These are phyloP conservation scores for Musa balbisiana DNA, from an alignment of 202 grass and related monocot genomes.

Conservation along the genomic window DNA sequence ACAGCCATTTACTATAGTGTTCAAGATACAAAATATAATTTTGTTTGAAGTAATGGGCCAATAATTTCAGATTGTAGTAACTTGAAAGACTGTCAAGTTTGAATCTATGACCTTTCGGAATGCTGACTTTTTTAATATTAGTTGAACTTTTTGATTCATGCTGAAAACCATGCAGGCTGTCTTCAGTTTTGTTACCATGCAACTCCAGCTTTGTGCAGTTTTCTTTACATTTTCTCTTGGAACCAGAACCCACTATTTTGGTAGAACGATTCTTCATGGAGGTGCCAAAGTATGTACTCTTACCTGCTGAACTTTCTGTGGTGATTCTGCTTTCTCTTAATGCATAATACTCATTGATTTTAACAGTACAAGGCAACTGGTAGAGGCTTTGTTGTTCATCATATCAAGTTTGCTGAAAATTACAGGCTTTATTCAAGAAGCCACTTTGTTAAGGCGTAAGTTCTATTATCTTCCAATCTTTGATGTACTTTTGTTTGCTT, in stretches of 20 bases:
- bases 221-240: constrained; percentile 99
- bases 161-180: constrained; percentile 47
- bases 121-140: background rate
- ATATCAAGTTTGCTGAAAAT: constrained; percentile 94
- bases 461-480: constrained; percentile 4
- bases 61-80: too few species aligned
- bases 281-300: constrained; percentile 56
- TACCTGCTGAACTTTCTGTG: constrained; percentile 13
- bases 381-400: constrained; percentile 91
- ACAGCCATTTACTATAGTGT: too few species aligned
- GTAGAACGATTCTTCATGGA: constrained; percentile 96
- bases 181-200: constrained; percentile 86
- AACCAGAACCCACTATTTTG: constrained; percentile 97
- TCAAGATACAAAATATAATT: too few species aligned
- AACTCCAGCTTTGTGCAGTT: constrained; percentile 87
- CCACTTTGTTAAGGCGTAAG: constrained; percentile 98
- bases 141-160: background rate
- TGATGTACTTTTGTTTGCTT: background rate
- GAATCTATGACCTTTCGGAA: too few species aligned
- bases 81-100: too few species aligned
- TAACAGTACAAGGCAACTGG: constrained; percentile 87
- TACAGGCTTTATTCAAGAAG: constrained; percentile 90
- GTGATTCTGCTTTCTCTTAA: constrained; percentile 6
- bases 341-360: constrained; percentile 23
- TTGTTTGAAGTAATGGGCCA: too few species aligned